Evolutionary conservation across 345 rosid genomes (phyloP).

Genomic region (Gossypium rotundifolium): DNA sequence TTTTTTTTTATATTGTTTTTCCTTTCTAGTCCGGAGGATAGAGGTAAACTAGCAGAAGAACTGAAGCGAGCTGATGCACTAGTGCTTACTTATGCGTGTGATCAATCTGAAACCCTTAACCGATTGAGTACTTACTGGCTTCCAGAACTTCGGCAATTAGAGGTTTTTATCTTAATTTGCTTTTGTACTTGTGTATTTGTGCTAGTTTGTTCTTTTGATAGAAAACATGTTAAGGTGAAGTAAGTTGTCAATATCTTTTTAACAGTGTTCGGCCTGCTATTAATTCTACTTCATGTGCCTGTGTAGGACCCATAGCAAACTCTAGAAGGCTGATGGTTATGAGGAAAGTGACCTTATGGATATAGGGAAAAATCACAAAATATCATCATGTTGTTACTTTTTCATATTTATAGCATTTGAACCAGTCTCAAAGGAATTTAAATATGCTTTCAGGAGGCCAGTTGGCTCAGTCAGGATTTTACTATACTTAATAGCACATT

Average conservation of each 20-base stretch:
- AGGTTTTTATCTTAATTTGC: conserved; percentile 13
- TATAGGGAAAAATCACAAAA: not conserved
- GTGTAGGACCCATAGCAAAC: not conserved
- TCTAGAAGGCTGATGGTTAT: not conserved
- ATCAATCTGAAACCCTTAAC: conserved; percentile 53
- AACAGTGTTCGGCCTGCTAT: not conserved
- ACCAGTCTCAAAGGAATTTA: not conserved
- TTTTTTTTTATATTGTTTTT: not conserved
- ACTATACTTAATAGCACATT: not conserved
- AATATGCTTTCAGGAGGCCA: not conserved
- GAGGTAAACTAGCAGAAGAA: conserved; percentile 54
- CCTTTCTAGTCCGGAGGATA: conserved; percentile 50
- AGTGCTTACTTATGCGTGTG: conserved; percentile 77
- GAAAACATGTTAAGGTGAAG: not conserved
- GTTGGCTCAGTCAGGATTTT: not conserved
- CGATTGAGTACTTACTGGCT: conserved; percentile 74
- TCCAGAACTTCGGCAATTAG: conserved; percentile 38
- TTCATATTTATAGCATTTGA: not conserved
- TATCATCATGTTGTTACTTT: not conserved
- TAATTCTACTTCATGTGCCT: not conserved
- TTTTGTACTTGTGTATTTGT: not conserved
- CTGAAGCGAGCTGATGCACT: conserved; percentile 72
- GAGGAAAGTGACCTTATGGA: not conserved
- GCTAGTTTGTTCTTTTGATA: not conserved
- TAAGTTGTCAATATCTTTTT: not conserved